A percentile compares a stretch with the other conserved stretches of the same genome.
Conservation (phyloP, 2,329 filamentous ascomycete genomes). For the Fusarium sarcochroum region DNA sequence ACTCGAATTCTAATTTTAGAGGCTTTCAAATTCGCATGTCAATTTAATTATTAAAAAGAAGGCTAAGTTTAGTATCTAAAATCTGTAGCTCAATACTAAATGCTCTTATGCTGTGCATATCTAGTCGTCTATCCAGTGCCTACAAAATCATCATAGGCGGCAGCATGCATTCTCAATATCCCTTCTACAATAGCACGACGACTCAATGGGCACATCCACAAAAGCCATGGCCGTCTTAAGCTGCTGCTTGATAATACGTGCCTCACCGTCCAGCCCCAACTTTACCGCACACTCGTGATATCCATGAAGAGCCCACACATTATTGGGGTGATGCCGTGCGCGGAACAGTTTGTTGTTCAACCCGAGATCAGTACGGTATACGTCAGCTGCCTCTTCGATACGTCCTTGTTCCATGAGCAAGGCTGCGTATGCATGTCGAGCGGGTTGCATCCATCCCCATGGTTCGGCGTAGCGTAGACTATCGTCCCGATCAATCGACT, state of each 20-base stretch:
- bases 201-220: slow-evolving; percentile 70
- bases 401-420: slow-evolving; percentile 74
- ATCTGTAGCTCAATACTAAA: background rate
- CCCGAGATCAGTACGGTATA: slow-evolving; percentile 73
- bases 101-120: background rate
- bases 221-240: slow-evolving; percentile 66
- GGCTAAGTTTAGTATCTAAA: background rate
- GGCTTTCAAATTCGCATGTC: background rate
- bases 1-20: background rate
- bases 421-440: slow-evolving; percentile 77
- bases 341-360: slow-evolving; percentile 70
- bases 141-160: background rate
- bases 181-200: slow-evolving; percentile 47
- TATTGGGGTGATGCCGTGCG: slow-evolving; percentile 75
- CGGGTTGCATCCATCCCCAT: slow-evolving; percentile 83
- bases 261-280: slow-evolving; percentile 59
- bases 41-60: background rate
- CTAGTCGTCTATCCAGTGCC: background rate
- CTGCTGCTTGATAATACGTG: slow-evolving; percentile 56
- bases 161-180: slow-evolving; percentile 31
- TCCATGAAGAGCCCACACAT: slow-evolving; percentile 81
- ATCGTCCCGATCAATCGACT: slow-evolving; percentile 71
- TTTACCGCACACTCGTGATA: slow-evolving; percentile 76
- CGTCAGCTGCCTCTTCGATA: slow-evolving; percentile 65
- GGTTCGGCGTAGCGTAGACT: slow-evolving; percentile 77